Conservation (phyloP, 1,284 basidiomycete genomes). For the Mycosarcoma mackinlayi region DNA sequence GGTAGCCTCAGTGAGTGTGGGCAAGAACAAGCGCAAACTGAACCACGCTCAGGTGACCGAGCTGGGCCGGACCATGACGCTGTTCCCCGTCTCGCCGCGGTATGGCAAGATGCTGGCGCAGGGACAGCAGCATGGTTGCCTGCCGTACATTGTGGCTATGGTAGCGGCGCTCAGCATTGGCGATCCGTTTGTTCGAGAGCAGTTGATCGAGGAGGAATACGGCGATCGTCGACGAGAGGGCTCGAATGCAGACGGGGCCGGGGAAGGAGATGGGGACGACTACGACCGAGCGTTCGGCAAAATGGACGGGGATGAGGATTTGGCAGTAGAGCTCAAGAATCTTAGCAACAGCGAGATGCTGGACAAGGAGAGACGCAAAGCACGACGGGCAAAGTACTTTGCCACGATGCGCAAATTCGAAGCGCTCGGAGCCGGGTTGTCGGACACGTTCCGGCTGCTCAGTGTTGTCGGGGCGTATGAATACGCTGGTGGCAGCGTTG, state of each 20-base stretch:
- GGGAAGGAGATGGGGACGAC: conserved; percentile 75
- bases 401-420: conserved; percentile 75
- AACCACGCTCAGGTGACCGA: conserved; percentile 76
- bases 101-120: conserved; percentile 94
- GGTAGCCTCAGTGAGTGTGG: conserved; percentile 63
- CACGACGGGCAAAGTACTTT: conserved; percentile 75
- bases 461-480: conserved; percentile 97
- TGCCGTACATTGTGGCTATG: conserved; percentile 90
- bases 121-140: conserved; percentile 88
- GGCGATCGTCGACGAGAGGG: conserved; percentile 62
- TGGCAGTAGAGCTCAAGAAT: conserved; percentile 70
- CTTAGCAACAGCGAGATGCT: conserved; percentile 73
- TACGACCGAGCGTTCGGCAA: conserved; percentile 59
- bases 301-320: conserved; percentile 71
- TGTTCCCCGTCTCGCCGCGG: conserved; percentile 91
- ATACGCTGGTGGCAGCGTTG: conserved; percentile 79
- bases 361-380: conserved; percentile 74
- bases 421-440: conserved; percentile 82
- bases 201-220: conserved; percentile 71
- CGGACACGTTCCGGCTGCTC: conserved; percentile 88
- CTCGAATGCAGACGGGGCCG: conserved; percentile 69
- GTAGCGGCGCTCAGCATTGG: conserved; percentile 94
- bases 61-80: conserved; percentile 87
- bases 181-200: conserved; percentile 92
- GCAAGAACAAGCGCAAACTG: conserved; percentile 68